A percentile compares a stretch with the other conserved stretches of the same genome.
These are phyloP conservation scores for Litchi chinensis DNA, from an alignment of 345 rosid species.

Conservation along the genomic window DNA sequence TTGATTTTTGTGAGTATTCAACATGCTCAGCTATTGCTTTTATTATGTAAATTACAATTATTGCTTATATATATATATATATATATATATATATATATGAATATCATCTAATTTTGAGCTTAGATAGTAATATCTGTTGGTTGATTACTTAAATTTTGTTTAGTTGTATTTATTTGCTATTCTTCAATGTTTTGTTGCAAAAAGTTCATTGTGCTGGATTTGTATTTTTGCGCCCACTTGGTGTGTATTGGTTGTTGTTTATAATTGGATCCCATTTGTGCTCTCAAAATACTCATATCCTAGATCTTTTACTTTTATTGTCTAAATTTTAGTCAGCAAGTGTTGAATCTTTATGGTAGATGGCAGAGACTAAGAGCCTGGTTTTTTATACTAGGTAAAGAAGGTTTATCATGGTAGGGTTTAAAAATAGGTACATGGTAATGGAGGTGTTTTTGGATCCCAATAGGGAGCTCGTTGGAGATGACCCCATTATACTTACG, in stretches of 20 bases:
- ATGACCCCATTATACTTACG: constrained; percentile 69
- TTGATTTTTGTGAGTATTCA: background rate
- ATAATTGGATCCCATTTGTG: background rate
- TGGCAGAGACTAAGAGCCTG: background rate
- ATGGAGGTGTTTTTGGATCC: constrained; percentile 79
- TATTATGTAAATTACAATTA: too few species aligned
- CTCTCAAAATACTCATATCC: background rate
- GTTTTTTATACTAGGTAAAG: background rate
- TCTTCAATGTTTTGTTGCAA: background rate
- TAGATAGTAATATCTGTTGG: background rate
- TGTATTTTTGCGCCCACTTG: background rate
- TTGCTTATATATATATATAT: too few species aligned
- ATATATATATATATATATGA: too few species aligned
- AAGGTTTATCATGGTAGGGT: constrained; percentile 57
- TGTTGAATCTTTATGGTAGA: background rate
- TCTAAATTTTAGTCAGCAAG: background rate
- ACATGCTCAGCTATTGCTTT: background rate
- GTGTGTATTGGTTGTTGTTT: too few species aligned
- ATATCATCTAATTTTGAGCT: background rate
- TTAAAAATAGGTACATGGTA: constrained; percentile 76
- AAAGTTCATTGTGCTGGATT: background rate
- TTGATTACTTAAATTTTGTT: too few species aligned
- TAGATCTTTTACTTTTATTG: background rate
- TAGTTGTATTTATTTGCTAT: background rate
- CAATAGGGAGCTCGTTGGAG: constrained; percentile 47